phyloP scores from a whole-genome alignment of 2,329 filamentous ascomycete genomes.

The Trichophyton verrucosum region DNA sequence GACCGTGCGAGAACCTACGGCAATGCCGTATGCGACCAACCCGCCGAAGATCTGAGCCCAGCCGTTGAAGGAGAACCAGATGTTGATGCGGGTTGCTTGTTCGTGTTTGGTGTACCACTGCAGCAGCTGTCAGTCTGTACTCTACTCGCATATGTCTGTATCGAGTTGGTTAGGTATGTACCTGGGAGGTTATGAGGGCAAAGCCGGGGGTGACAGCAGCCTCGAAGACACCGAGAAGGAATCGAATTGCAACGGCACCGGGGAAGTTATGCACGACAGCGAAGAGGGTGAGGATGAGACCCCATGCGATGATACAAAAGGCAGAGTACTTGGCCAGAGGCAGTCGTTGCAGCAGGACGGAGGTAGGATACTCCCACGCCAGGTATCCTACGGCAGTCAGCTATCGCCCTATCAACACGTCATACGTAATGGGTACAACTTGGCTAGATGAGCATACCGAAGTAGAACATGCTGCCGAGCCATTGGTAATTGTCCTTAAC shows the following conservation, averaged over 20 bases:
- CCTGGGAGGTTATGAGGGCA: conserved; percentile 46
- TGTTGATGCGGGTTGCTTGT: conserved; percentile 49
- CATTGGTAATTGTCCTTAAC: conserved; percentile 41
- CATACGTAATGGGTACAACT: too few species aligned
- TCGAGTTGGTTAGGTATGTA: conserved; percentile 12
- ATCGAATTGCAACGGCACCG: conserved; percentile 51
- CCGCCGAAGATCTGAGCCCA: conserved; percentile 53
- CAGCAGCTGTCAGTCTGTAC: background rate
- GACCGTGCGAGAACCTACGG: conserved; percentile 41
- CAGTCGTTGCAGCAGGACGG: conserved; percentile 49
- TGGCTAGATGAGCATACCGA: conserved; percentile 27
- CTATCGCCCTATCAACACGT: conserved; percentile 22
- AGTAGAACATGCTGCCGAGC: conserved; percentile 42
- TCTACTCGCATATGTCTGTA: background rate
- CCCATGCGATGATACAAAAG: conserved; percentile 46
- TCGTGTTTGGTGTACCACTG: conserved; percentile 61
- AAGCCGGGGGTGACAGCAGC: conserved; percentile 58
- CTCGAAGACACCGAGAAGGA: conserved; percentile 58
- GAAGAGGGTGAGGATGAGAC: conserved; percentile 46
- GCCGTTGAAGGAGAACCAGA: conserved; percentile 60
- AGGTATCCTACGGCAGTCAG: conserved; percentile 28
- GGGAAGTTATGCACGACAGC: conserved; percentile 49
- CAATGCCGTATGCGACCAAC: conserved; percentile 51
- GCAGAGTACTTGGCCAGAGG: conserved; percentile 56
- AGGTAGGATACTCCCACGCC: conserved; percentile 55